Percentiles rank a stretch among this genome's conserved stretches.
These are phyloP conservation scores for Heliocybe sulcata DNA, from an alignment of 1,284 basidiomycete species.

Conservation along the genomic window DNA sequence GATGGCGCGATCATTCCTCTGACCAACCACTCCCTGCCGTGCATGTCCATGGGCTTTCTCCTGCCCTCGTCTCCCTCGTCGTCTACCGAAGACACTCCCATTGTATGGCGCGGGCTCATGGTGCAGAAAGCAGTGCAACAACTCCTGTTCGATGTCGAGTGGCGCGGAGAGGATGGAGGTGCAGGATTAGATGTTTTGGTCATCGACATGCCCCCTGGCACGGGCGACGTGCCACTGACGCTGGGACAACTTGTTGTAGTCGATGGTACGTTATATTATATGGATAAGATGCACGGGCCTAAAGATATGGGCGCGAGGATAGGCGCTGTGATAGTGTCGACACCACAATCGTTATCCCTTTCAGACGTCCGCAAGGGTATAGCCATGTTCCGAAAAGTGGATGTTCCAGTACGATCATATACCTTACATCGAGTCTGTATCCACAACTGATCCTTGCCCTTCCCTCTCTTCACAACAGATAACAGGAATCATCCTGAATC, in stretches of 20 bases:
- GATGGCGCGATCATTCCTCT: conserved; percentile 80
- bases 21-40: conserved; percentile 84
- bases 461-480: conserved; percentile 45
- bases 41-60: conserved; percentile 96
- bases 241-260: conserved; percentile 87
- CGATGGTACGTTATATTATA: conserved; percentile 50
- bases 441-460: background rate
- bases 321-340: conserved; percentile 92
- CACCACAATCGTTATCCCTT: conserved; percentile 93
- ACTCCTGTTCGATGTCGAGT: conserved; percentile 94
- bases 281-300: background rate
- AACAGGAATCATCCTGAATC: conserved; percentile 85
- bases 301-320: conserved; percentile 1
- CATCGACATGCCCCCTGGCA: conserved; percentile 96
- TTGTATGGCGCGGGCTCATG: conserved; percentile 98
- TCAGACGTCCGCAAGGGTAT: conserved; percentile 92
- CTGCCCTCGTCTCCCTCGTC: conserved; percentile 34
- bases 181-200: conserved; percentile 78
- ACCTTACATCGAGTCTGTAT: background rate
- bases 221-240: conserved; percentile 92
- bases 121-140: conserved; percentile 99
- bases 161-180: conserved; percentile 43
- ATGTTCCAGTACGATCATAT: conserved; percentile 63
- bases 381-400: conserved; percentile 87
- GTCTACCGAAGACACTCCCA: conserved; percentile 53